Conservation (phyloP, 257 asterid species). For the Sherardia arvensis region DNA sequence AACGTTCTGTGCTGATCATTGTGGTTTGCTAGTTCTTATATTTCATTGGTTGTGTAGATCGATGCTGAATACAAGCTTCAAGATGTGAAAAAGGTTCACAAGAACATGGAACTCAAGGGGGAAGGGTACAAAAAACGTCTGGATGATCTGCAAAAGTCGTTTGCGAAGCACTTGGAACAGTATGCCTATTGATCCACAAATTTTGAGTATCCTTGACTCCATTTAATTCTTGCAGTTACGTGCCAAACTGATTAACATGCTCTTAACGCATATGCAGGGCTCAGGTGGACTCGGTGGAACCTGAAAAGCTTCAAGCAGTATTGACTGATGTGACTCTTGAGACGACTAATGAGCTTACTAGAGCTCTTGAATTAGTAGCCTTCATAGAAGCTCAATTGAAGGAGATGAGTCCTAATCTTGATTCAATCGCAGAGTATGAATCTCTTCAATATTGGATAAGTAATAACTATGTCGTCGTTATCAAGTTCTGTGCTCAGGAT, state of each 20-base stretch:
- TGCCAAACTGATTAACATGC: not conserved
- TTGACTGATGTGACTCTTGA: conserved; percentile 52
- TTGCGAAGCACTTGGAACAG: conserved; percentile 87
- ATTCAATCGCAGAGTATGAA: conserved; percentile 84
- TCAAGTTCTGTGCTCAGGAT: conserved; percentile 4
- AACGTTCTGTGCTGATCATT: conserved; percentile 4
- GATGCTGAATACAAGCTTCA: conserved; percentile 94
- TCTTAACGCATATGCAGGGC: conserved; percentile 34
- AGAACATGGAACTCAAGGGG: conserved; percentile 63
- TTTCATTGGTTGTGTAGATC: conserved; percentile 40
- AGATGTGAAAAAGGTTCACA: conserved; percentile 67
- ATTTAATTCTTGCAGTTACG: too few relatives aligned
- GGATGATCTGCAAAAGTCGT: conserved; percentile 58
- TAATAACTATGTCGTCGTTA: not conserved
- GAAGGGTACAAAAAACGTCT: conserved; percentile 74
- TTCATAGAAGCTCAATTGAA: conserved; percentile 89
- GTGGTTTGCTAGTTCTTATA: conserved; percentile 3
- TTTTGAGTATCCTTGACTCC: not conserved
- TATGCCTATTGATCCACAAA: conserved; percentile 23
- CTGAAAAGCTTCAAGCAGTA: conserved; percentile 66
- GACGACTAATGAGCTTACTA: conserved; percentile 50
- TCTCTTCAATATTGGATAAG: conserved; percentile 7
- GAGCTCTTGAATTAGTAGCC: conserved; percentile 76
- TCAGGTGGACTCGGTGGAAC: conserved; percentile 84
- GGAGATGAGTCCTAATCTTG: conserved; percentile 96